Percentiles rank a stretch among this genome's conserved stretches.
Conservation (phyloP, 176 grass and related monocot genomes). For the Aegilops longissima region DNA sequence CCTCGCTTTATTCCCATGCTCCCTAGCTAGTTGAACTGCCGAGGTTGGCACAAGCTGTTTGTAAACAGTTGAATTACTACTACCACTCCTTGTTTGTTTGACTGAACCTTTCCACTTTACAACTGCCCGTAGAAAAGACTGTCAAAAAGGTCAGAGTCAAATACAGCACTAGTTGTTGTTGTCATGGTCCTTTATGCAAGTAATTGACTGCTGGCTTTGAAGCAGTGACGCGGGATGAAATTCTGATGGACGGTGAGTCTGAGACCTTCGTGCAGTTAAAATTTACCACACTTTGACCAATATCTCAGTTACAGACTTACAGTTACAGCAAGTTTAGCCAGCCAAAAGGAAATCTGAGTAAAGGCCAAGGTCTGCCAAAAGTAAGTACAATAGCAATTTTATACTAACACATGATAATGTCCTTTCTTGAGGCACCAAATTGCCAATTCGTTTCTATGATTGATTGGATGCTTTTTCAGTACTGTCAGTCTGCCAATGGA, state of each 20-base stretch:
- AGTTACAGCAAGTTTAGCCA: constrained; percentile 7
- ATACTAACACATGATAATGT: background rate
- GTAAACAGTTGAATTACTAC: constrained; percentile 15
- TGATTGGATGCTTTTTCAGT: constrained; percentile 4
- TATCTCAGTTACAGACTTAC: background rate
- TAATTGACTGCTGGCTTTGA: background rate
- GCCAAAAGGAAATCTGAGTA: background rate
- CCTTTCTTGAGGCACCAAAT: background rate
- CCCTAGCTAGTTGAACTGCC: constrained; percentile 14
- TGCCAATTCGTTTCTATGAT: constrained; percentile 26
- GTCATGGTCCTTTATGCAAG: background rate
- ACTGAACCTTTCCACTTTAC: background rate
- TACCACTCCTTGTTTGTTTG: background rate
- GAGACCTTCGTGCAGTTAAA: constrained; percentile 12
- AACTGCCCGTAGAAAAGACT: background rate
- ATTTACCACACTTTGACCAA: background rate
- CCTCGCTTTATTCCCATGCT: background rate
- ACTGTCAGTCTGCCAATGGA: too few relatives aligned
- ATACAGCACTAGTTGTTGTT: constrained; percentile 1
- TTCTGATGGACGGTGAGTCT: background rate
- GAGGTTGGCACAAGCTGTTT: constrained; percentile 1
- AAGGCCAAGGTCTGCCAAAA: constrained; percentile 21
- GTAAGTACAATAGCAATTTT: background rate
- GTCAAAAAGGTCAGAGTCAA: background rate
- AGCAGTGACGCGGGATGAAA: background rate